phyloP scores from a whole-genome alignment of 208 protist species.

The Lotmaria passim region DNA sequence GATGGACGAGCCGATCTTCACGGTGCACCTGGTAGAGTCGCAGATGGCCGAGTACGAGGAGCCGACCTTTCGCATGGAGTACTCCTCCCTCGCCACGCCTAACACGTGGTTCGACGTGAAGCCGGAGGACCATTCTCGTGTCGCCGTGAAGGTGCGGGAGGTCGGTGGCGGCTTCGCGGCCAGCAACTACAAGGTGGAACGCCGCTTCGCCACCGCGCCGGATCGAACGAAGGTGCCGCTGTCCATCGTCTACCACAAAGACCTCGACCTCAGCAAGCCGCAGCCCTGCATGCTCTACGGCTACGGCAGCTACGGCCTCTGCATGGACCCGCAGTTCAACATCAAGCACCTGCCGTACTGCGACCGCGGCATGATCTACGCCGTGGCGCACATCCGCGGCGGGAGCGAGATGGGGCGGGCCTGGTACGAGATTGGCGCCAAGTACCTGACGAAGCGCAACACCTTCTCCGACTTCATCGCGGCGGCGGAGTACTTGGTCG shows the following conservation, averaged over 20 bases:
- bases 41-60: constrained; percentile 82
- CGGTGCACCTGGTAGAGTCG: constrained; percentile 45
- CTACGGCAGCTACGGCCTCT: constrained; percentile 92
- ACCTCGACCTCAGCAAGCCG: constrained; percentile 62
- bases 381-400: constrained; percentile 91
- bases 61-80: constrained; percentile 70
- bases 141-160: constrained; percentile 71
- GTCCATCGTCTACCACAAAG: constrained; percentile 80
- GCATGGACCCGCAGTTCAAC: constrained; percentile 85
- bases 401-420: constrained; percentile 92
- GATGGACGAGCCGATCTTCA: constrained; percentile 83
- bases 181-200: constrained; percentile 71
- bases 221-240: constrained; percentile 80
- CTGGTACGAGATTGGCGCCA: constrained; percentile 92
- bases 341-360: constrained; percentile 81
- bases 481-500: constrained; percentile 87
- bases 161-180: constrained; percentile 77
- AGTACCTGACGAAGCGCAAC: constrained; percentile 94
- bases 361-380: constrained; percentile 92
- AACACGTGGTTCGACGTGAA: constrained; percentile 77
- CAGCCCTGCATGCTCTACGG: constrained; percentile 91
- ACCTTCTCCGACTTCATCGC: constrained; percentile 94
- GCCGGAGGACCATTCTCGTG: constrained; percentile 42
- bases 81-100: constrained; percentile 84
- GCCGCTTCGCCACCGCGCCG: constrained; percentile 74